Percentiles rank a stretch among this genome's conserved stretches.
Evolutionary conservation across 345 rosid genomes (phyloP).

Genomic region (Lepidium aucheri): DNA sequence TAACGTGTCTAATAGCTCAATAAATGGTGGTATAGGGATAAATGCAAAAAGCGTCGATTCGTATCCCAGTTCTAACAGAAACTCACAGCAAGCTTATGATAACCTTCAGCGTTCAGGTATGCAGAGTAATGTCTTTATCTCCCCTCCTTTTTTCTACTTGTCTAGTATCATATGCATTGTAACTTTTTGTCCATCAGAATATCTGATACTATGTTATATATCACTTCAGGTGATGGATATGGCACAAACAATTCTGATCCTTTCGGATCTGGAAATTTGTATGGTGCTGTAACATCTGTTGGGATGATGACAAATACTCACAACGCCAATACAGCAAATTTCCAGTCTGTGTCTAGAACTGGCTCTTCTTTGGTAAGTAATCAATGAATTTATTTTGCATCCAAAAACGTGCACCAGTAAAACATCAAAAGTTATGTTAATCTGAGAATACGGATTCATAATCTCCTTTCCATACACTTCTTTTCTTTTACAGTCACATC

Average conservation of each 20-base stretch:
- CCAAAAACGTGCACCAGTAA: slow-evolving; percentile 38
- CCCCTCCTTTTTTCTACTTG: not conserved
- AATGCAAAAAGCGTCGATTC: slow-evolving; percentile 45
- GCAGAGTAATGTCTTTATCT: slow-evolving; percentile 44
- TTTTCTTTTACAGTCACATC: slow-evolving; percentile 48
- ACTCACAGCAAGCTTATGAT: slow-evolving; percentile 60
- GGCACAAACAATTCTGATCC: slow-evolving; percentile 52
- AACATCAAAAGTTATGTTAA: slow-evolving; percentile 40
- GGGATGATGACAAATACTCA: slow-evolving; percentile 60
- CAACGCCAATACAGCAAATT: slow-evolving; percentile 40
- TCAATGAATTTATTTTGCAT: slow-evolving; percentile 38
- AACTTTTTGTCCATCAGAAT: not conserved
- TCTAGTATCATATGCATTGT: slow-evolving; percentile 2
- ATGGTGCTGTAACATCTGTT: slow-evolving; percentile 49
- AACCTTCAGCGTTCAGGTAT: slow-evolving; percentile 54
- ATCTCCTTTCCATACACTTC: slow-evolving; percentile 22
- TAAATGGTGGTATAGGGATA: slow-evolving; percentile 66
- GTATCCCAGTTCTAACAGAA: slow-evolving; percentile 51
- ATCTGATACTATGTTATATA: not conserved
- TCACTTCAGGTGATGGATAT: slow-evolving; percentile 70
- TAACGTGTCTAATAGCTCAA: slow-evolving; percentile 61
- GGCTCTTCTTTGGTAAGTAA: slow-evolving; percentile 44
- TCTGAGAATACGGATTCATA: slow-evolving; percentile 47
- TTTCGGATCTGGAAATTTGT: slow-evolving; percentile 57
- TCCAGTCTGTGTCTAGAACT: slow-evolving; percentile 53